phyloP scores from a whole-genome alignment of 129 eudicot genomes.

The Daucus carota region DH1_v3.0 NC_030383.2:61730501-61731000 shows the following conservation, averaged over 20 bases:
- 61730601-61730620: background rate
- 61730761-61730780: too few relatives aligned
- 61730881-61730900: conserved; percentile 26
- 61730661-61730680: conserved; percentile 45
- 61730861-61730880: background rate
- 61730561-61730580: background rate
- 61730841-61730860: background rate
- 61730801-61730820: too few relatives aligned
- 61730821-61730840: too few relatives aligned
- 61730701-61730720: too few relatives aligned
- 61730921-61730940: conserved; percentile 96
- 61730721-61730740: too few relatives aligned
- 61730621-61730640: too few relatives aligned
- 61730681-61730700: too few relatives aligned
- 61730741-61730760: too few relatives aligned
- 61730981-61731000: conserved; percentile 75
- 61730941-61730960: conserved; percentile 67
- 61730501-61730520: background rate
- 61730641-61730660: conserved; percentile 27
- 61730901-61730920: conserved; percentile 68
- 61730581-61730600: background rate
- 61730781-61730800: too few relatives aligned
- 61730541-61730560: background rate
- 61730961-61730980: conserved; percentile 69
- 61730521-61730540: background rate